Base-by-base conservation (phyloP, 352 stramenopile species). In the Globisporangium emineosum region DNA sequence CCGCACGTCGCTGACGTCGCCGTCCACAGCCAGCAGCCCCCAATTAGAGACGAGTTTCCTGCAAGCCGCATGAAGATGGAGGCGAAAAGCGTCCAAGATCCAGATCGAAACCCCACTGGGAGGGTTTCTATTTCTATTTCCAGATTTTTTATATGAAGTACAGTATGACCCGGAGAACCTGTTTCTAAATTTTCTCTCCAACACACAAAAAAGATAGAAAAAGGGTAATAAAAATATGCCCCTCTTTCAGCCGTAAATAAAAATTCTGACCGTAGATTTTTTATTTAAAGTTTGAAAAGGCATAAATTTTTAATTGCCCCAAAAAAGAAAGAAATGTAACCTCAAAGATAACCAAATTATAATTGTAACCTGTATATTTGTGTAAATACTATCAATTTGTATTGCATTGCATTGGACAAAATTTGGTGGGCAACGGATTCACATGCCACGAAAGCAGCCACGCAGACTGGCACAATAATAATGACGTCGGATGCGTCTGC, bases 1-100 rank as follows among this genome's bases (percentile, higher is more conserved):
- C 40, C 62, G 53, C 40, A 62, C 62, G 32, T 54, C 62, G 3
- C 62, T 62, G 13, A 58, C 62, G 25, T 67, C 62, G 9, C 62
- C 40, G 1, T 47, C 62, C 8, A 19, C 47, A 27, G 10, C 21
- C 30, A 32, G n/a, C 25, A 47, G n/a, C 43, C 5, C n/a, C 32
- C 53, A 57, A 37, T 27, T 62, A 3, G 61, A 61, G 30, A 13
- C 53, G 42, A 62, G 53, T 55, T 67, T 57, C 61, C 42, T 67
- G 40, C 52, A 67, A 32, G 62, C 62, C 13, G 62, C 62, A 33
- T 67, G 53, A 67, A 3, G 10, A 19, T 6, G 30, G 50, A 47
- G 43, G n/a, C n/a, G n/a, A 5, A 27, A 58, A 21, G 9, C 19
- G n/a, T 2, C 2, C 27, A 17, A 21, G 12, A 51, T 27, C 40